These are phyloP conservation scores for Aureobasidium melanogenum DNA, from an alignment of 2,329 filamentous ascomycete species.

Conservation along the genomic window DNA sequence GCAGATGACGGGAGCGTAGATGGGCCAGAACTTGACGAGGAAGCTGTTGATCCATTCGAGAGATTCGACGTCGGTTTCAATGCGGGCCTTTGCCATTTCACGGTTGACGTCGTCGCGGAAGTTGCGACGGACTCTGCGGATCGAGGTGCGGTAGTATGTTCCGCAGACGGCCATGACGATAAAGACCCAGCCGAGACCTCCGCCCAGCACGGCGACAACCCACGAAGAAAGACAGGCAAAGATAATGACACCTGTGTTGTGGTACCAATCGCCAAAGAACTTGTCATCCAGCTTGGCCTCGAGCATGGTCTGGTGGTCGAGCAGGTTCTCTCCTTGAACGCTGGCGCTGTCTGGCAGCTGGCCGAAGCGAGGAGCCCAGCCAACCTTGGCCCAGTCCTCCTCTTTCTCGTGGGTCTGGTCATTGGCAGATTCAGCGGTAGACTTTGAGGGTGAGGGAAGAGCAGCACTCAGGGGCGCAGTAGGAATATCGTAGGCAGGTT, in stretches of 20 bases:
- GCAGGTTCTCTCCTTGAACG: conserved; percentile 44
- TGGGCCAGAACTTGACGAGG: conserved; percentile 97
- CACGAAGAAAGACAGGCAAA: conserved; percentile 88
- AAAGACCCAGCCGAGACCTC: conserved; percentile 86
- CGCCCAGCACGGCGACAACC: conserved; percentile 80
- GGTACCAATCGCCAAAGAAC: conserved; percentile 97
- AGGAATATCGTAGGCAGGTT: conserved; percentile 68
- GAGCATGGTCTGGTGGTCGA: conserved; percentile 82
- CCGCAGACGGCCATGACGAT: conserved; percentile 85
- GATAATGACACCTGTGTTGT: conserved; percentile 88
- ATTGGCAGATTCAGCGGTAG: conserved; percentile 12
- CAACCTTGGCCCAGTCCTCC: conserved; percentile 50
- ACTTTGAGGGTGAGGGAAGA: conserved; percentile 43
- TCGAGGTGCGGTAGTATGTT: conserved; percentile 93
- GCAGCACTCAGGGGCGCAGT: conserved; percentile 62
- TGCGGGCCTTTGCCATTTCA: conserved; percentile 74
- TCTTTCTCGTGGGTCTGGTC: conserved; percentile 45
- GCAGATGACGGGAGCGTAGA: conserved; percentile 89
- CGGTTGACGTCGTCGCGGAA: conserved; percentile 90
- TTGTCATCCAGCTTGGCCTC: conserved; percentile 79
- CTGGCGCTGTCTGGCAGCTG: conserved; percentile 47
- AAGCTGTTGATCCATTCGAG: conserved; percentile 99
- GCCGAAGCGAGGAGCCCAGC: conserved; percentile 84
- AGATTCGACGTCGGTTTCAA: conserved; percentile 86
- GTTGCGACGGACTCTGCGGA: conserved; percentile 87